Base-by-base conservation (phyloP, 305 asterid species). In the Stenogyne calaminthoides region DNA sequence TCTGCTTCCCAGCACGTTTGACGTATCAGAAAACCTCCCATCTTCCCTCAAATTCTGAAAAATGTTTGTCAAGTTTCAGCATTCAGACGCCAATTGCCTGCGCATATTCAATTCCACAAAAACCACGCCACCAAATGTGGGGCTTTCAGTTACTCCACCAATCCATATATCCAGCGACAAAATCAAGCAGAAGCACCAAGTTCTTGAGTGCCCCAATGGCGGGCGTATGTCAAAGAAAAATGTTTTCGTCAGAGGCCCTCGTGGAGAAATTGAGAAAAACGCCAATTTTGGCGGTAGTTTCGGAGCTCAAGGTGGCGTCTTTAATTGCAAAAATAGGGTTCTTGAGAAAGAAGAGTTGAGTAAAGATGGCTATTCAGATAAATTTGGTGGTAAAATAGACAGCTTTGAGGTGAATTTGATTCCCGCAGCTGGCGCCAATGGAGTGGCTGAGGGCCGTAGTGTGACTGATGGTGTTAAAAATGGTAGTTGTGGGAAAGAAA, bases 61-160 rank as follows among this genome's bases (percentile, higher is more conserved):
- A 72, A 91, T 92, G 98, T 81, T 81, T 69, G 81, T 77, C 52
- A 85, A 85, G 60, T 72, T 84, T 49, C 90, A 86, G 77, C 82
- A 69, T 70, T 78, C 86, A 9, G 98, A 92, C 74, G 60, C 82
- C 76, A 85, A 56, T 47, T 82, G 89, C 72, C 81, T 86, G 25
- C 81, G 77, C 71, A 44, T 81, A 63, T 71, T 86, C 1, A 80
- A 71, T 56, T 83, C 91, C 54, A 34, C 79, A 11, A 84, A 79
- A 55, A 65, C 83, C 62, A 61, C 80, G 2, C 77, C 84, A 49
- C 86, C 77, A 40, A 79, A 47, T 20, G 69, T 72, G 4, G 86
- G 79, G n/a, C 51, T 80, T 70, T 76, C 88, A 15, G 71, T 82
- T 11, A 74, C 76, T 55, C 86, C 86, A 42, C 86, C 88, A 46